Evolutionary conservation across 306 rosid genomes (phyloP).

Genomic region (Sicyos baderoa): DNA sequence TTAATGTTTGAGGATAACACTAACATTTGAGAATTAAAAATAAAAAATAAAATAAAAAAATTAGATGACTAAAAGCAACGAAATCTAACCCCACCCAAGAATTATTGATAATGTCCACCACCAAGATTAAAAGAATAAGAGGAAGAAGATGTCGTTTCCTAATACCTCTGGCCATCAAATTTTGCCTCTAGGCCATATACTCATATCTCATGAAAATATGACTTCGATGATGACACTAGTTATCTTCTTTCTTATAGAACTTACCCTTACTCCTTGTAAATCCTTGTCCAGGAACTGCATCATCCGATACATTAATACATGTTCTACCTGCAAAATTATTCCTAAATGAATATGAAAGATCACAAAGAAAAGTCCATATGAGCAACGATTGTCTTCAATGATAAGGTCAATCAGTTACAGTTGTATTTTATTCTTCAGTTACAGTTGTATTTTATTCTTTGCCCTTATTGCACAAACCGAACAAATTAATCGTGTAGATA

Average conservation of each 20-base stretch:
- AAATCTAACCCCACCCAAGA: not conserved
- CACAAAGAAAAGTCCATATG: not conserved
- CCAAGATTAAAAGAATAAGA: not conserved
- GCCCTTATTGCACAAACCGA: not conserved
- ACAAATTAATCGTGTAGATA: too few species aligned
- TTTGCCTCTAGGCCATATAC: not conserved
- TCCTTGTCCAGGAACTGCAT: constrained; percentile 64
- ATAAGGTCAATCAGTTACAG: not conserved
- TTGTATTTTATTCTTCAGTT: not conserved
- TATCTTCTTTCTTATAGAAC: constrained; percentile 13
- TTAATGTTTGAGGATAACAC: too few species aligned
- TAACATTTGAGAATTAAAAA: not conserved
- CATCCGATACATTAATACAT: constrained; percentile 74
- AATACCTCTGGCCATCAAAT: constrained; percentile 3
- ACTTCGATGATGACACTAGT: constrained; percentile 2
- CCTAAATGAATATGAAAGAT: not conserved
- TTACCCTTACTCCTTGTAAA: constrained; percentile 72
- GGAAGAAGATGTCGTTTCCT: too few species aligned
- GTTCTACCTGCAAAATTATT: constrained; percentile 62
- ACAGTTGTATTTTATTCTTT: not conserved
- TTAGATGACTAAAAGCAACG: not conserved
- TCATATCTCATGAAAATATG: constrained; percentile 3
- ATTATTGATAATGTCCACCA: not conserved
- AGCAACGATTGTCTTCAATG: not conserved
- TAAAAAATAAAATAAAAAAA: too few species aligned